A percentile compares a stretch with the other conserved stretches of the same genome.
These are phyloP conservation scores for Colletotrichum sp. DNA, from an alignment of 2,329 filamentous ascomycete species.

Conservation along the genomic window DNA sequence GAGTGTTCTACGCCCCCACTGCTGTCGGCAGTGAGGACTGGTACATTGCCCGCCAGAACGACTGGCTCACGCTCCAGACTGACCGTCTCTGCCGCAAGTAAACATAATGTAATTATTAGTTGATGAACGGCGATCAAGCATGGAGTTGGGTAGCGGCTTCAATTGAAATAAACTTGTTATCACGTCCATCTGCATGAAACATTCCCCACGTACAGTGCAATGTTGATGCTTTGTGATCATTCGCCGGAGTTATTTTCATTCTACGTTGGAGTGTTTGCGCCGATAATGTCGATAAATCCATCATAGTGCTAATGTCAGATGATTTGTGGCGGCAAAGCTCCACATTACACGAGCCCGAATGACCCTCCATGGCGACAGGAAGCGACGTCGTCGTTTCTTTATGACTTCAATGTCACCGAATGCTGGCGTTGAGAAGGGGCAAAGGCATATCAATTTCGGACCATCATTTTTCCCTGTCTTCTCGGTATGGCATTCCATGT, in stretches of 20 bases:
- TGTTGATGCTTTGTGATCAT: too few species aligned
- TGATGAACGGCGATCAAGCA: neutral
- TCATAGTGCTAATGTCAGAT: too few species aligned
- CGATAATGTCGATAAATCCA: too few species aligned
- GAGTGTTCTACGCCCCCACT: conserved; percentile 32
- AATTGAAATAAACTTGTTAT: neutral
- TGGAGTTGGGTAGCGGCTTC: neutral
- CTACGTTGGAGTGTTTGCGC: too few species aligned
- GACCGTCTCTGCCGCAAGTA: conserved; percentile 14
- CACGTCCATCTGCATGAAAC: neutral
- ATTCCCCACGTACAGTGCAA: neutral
- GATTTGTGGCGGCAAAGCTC: too few species aligned
- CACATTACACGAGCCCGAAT: too few species aligned
- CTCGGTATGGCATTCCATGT: too few species aligned
- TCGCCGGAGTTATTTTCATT: too few species aligned
- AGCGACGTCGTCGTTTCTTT: too few species aligned
- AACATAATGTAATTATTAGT: neutral
- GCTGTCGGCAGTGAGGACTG: conserved; percentile 33
- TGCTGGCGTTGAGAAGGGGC: fast-evolving
- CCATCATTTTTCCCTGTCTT: too few species aligned
- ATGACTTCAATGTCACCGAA: fast-evolving
- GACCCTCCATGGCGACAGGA: too few species aligned
- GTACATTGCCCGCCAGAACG: conserved; percentile 23
- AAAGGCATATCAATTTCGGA: fast-evolving
- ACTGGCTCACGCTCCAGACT: conserved; percentile 19